Evolutionary conservation across 164 flowering plant genomes (phyloP).

Genomic region (Euptelea pleiosperma): DNA sequence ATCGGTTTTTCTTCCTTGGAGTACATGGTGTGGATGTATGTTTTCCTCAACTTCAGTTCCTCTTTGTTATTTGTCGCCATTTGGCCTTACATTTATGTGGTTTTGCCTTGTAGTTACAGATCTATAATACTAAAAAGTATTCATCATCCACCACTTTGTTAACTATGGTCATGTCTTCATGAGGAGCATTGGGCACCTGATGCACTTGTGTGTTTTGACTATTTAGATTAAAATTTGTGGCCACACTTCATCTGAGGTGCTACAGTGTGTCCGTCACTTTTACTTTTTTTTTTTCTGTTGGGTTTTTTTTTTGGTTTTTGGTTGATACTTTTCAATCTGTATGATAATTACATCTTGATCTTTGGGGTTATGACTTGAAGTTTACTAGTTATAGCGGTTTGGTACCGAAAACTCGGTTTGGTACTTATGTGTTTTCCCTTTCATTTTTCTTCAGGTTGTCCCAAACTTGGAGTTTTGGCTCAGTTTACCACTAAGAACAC

Average conservation of each 20-base stretch:
- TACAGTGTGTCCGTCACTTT: too few species aligned
- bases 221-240: too few species aligned
- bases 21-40: slow-evolving; percentile 80
- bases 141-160: too few species aligned
- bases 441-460: slow-evolving; percentile 42
- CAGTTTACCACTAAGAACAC: slow-evolving; percentile 58
- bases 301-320: background rate
- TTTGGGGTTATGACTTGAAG: too few species aligned
- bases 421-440: background rate
- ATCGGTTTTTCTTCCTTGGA: slow-evolving; percentile 65
- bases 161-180: too few species aligned
- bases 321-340: background rate
- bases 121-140: too few species aligned
- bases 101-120: too few species aligned
- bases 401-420: background rate
- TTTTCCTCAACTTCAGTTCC: slow-evolving; percentile 12
- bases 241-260: too few species aligned
- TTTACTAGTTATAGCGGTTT: too few species aligned
- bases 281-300: background rate
- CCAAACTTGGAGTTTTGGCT: slow-evolving; percentile 79
- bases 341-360: too few species aligned
- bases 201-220: too few species aligned
- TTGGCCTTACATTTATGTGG: background rate
- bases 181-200: too few species aligned
- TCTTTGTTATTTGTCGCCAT: background rate